Evolutionary conservation across 2,329 filamentous ascomycete genomes (phyloP).

Genomic region (Ophiostoma novo-ulmi): DNA sequence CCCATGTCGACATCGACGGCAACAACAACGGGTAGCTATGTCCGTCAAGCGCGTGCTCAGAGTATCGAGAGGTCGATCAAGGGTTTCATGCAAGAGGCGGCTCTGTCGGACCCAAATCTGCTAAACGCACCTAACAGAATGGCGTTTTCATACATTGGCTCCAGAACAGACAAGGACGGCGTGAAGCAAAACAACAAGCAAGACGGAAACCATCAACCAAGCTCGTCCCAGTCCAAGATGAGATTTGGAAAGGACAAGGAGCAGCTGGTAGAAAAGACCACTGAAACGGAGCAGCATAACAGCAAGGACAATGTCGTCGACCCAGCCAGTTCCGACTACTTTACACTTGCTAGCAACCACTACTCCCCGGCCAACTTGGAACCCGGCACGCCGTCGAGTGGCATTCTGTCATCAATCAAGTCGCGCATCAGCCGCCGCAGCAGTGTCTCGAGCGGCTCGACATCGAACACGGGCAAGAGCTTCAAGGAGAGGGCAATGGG

Average conservation of each 20-base stretch:
- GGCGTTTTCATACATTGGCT: conserved; percentile 10
- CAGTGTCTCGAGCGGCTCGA: conserved; percentile 23
- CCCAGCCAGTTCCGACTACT: conserved; percentile 16
- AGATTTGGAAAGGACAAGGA: neutral
- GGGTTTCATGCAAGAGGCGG: conserved; percentile 30
- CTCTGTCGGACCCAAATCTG: conserved; percentile 9
- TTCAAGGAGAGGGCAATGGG: conserved; percentile 25
- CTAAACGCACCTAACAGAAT: conserved; percentile 9
- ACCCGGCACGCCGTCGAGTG: neutral
- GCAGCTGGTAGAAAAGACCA: neutral
- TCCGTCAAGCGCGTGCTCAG: conserved; percentile 30
- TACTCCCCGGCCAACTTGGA: conserved; percentile 15
- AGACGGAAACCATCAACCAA: neutral
- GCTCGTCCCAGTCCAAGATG: neutral
- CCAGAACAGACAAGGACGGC: neutral
- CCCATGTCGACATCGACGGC: neutral
- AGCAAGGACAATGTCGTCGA: neutral
- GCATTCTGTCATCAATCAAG: conserved; percentile 26
- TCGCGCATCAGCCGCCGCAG: conserved; percentile 25
- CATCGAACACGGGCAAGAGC: conserved; percentile 20
- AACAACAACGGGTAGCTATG: conserved; percentile 26
- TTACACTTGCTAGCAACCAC: conserved; percentile 17
- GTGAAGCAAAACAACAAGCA: neutral
- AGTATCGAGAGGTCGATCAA: conserved; percentile 32
- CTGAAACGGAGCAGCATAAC: neutral